Evolutionary conservation across 78 protist species (phyloP).

Genomic region (Mastigamoeba balamuthi): DNA sequence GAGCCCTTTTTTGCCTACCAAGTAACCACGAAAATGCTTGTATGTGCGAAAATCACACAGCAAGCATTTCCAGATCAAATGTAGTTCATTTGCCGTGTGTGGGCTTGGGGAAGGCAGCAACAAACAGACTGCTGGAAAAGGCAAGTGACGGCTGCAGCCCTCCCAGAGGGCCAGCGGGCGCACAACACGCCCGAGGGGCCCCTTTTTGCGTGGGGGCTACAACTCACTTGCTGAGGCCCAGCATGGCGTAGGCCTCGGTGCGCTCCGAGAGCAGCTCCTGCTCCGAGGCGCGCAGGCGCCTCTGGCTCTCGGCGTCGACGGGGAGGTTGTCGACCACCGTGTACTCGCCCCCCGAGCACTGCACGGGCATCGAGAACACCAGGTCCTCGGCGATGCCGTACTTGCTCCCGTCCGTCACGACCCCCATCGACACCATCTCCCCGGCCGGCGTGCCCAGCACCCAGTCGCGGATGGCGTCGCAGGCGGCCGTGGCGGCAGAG

Average conservation of each 20-base stretch:
- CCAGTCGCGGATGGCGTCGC: slow-evolving; percentile 58
- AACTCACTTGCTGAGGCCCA: background rate
- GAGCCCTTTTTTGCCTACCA: no score
- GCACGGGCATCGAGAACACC: slow-evolving; percentile 61
- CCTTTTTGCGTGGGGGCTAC: no score
- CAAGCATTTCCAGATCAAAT: no score
- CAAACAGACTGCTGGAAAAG: no score
- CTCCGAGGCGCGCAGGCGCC: background rate
- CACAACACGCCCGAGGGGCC: no score
- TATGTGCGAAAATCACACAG: no score
- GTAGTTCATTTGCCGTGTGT: no score
- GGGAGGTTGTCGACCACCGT: slow-evolving; percentile 47
- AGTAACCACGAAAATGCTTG: no score
- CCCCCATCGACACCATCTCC: slow-evolving; percentile 47
- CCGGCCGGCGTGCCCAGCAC: slow-evolving; percentile 21
- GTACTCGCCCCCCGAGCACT: slow-evolving; percentile 41
- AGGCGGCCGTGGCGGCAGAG: slow-evolving; percentile 75
- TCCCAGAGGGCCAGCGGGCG: no score
- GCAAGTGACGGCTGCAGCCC: no score
- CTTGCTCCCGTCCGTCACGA: slow-evolving; percentile 40
- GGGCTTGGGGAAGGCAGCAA: no score
- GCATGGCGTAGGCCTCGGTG: background rate
- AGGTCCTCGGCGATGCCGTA: slow-evolving; percentile 56
- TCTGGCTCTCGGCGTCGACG: slow-evolving; percentile 6
- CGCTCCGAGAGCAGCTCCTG: background rate